Evolutionary conservation across 352 stramenopile species (phyloP).

Genomic region (Bremia lactucae): DNA sequence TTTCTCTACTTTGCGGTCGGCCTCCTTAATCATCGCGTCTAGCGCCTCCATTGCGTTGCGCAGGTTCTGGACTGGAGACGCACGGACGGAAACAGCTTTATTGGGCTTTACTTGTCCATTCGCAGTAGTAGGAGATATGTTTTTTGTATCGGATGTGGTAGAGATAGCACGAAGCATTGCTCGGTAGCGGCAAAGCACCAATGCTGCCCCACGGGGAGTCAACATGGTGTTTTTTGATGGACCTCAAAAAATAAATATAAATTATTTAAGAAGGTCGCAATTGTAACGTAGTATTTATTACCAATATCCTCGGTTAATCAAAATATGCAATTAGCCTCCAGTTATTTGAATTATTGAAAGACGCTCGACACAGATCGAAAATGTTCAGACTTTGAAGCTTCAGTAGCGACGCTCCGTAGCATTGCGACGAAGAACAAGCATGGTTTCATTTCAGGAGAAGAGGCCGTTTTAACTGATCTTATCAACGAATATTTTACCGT

Average conservation of each 20-base stretch:
- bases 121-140: background rate
- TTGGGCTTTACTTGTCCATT: conserved; percentile 12
- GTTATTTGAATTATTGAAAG: conserved; percentile 49
- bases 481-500: conserved; percentile 76
- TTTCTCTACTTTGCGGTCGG: conserved; percentile 75
- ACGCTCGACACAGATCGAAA: conserved; percentile 44
- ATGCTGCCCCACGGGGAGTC: conserved; percentile 3
- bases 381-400: conserved; percentile 56
- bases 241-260: too few relatives aligned
- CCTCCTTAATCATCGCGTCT: conserved; percentile 76
- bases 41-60: conserved; percentile 62
- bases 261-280: too few relatives aligned
- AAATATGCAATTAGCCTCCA: too few relatives aligned
- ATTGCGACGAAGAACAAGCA: conserved; percentile 68
- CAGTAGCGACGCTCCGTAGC: conserved; percentile 58
- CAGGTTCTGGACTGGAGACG: conserved; percentile 61
- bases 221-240: too few relatives aligned
- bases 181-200: conserved; percentile 10
- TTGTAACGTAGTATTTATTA: too few relatives aligned
- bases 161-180: conserved; percentile 2
- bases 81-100: conserved; percentile 18
- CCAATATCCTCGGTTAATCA: too few relatives aligned
- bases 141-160: conserved; percentile 1
- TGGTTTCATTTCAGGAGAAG: conserved; percentile 56
- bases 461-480: conserved; percentile 55